These are phyloP conservation scores for Stephanodiscus minutulus DNA, from an alignment of 108 stramenopile species.

Conservation along the genomic window DNA sequence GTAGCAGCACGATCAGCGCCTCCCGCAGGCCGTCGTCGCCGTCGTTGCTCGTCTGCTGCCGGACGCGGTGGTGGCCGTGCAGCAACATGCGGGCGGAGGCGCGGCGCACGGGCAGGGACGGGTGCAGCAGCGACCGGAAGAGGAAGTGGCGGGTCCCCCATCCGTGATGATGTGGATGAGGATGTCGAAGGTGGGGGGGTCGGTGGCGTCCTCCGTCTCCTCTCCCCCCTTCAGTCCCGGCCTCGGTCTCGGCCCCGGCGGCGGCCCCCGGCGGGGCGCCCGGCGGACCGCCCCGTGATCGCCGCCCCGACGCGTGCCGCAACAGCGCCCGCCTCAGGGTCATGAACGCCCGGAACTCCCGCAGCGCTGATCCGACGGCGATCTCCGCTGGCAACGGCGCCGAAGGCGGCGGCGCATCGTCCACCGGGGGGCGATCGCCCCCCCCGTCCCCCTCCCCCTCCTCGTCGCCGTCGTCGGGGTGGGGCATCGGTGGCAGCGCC, in stretches of 20 bases:
- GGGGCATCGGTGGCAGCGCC: constrained; percentile 22
- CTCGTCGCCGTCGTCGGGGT: background rate
- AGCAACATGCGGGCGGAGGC: constrained; percentile 31
- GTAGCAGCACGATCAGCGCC: constrained; percentile 26
- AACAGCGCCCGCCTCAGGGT: constrained; percentile 26
- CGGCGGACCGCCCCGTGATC: background rate
- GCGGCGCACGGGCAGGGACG: constrained; percentile 28
- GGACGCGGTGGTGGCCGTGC: constrained; percentile 21
- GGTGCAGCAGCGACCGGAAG: constrained; percentile 38
- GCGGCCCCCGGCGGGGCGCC: too few relatives aligned
- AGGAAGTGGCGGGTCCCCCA: constrained; percentile 47
- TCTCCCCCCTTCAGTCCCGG: too few relatives aligned
- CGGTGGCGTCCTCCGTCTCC: too few relatives aligned
- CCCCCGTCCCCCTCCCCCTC: background rate
- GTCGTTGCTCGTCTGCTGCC: background rate
- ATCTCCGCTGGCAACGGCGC: constrained; percentile 9
- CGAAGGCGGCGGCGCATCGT: background rate
- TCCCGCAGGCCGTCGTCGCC: constrained; percentile 20
- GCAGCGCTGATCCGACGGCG: constrained; percentile 25
- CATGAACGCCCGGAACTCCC: constrained; percentile 26
- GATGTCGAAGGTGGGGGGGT: background rate
- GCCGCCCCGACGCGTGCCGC: constrained; percentile 4
- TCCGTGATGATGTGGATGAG: too few relatives aligned
- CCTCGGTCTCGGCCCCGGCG: too few relatives aligned
- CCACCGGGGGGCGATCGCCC: too few relatives aligned